Conservation (phyloP, 2,329 filamentous ascomycete species). For the Aspergillus sp. region DNA sequence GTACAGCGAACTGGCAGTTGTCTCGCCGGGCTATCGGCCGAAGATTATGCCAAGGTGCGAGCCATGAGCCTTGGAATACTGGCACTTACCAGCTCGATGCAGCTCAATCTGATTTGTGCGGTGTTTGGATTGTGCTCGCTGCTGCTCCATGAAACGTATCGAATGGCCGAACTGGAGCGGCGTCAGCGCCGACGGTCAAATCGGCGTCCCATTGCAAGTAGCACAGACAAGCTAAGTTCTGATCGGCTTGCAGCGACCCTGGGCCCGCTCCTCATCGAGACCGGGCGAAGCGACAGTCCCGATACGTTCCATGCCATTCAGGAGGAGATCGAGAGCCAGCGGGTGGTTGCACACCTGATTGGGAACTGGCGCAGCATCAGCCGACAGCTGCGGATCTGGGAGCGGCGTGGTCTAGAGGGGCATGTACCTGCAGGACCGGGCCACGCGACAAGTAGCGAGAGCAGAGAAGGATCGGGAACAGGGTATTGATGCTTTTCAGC, state of each 20-base stretch:
- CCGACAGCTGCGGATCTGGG: conserved; percentile 33
- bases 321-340: conserved; percentile 27
- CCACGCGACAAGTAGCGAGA: conserved; percentile 1
- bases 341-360: conserved; percentile 35
- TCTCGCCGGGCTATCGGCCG: conserved; percentile 20
- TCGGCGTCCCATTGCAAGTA: conserved; percentile 21
- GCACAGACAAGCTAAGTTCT: conserved; percentile 24
- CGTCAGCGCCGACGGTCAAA: conserved; percentile 16
- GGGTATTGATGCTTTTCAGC: not conserved
- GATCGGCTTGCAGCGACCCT: conserved; percentile 33
- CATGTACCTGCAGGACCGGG: not conserved
- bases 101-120: conserved; percentile 41
- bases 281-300: conserved; percentile 8
- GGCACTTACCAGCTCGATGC: conserved; percentile 38
- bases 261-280: conserved; percentile 33
- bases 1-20: conserved; percentile 20
- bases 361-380: conserved; percentile 37
- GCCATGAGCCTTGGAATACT: conserved; percentile 40
- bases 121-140: conserved; percentile 39
- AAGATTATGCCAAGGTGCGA: conserved; percentile 26
- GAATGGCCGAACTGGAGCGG: conserved; percentile 19
- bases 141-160: conserved; percentile 30
- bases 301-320: conserved; percentile 20
- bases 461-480: not conserved
- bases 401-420: conserved; percentile 13